Conservation (phyloP, 176 grass and related monocot genomes). For the Poa pratensis region DNA sequence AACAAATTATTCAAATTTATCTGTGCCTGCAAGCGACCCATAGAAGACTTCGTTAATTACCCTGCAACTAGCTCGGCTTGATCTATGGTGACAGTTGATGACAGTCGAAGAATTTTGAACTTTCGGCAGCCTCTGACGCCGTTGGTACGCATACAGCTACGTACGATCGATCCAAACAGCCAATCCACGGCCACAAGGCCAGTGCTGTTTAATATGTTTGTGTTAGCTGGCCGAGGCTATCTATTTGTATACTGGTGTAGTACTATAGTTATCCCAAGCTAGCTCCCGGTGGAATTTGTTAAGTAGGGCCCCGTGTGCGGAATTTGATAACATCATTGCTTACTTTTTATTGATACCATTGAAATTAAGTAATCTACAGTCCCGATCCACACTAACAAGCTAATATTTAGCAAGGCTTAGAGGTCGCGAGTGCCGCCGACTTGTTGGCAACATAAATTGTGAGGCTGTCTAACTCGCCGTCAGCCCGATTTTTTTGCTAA, state of each 20-base stretch:
- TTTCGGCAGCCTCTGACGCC: background rate
- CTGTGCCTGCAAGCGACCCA: background rate
- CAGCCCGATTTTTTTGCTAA: too few relatives aligned
- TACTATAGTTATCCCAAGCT: background rate
- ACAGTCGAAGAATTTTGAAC: background rate
- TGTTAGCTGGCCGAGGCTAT: slow-evolving; percentile 36
- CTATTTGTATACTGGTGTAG: background rate
- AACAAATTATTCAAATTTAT: background rate
- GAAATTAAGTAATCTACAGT: too few relatives aligned
- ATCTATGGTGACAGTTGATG: background rate
- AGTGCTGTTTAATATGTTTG: background rate
- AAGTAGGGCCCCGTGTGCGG: background rate
- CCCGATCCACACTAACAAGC: background rate
- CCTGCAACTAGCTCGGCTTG: background rate
- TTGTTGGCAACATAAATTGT: too few relatives aligned
- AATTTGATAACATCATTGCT: background rate
- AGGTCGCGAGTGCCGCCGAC: too few relatives aligned
- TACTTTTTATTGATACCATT: too few relatives aligned
- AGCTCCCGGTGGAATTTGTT: background rate
- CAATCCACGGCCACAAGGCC: background rate
- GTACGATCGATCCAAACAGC: background rate
- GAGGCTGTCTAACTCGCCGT: too few relatives aligned
- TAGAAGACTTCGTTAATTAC: background rate
- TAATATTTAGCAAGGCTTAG: too few relatives aligned
- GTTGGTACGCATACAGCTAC: background rate